These are phyloP conservation scores for Hypoxylon rubiginosum DNA, from an alignment of 2,329 filamentous ascomycete species.

Conservation along the genomic window DNA sequence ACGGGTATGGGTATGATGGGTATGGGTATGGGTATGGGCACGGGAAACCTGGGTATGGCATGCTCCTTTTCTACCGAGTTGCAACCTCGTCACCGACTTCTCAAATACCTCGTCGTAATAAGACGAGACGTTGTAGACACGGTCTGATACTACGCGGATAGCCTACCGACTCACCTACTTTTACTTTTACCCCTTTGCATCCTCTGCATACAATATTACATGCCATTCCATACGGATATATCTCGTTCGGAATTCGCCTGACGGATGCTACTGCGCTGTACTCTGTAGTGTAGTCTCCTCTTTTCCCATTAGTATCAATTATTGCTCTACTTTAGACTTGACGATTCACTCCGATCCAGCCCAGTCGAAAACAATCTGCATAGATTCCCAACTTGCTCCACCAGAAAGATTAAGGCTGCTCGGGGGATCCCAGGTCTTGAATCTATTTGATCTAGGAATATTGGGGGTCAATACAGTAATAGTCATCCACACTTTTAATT, in stretches of 20 bases:
- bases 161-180: not conserved
- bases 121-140: constrained; percentile 9
- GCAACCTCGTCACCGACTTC: constrained; percentile 15
- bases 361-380: constrained; percentile 42
- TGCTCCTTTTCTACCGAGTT: constrained; percentile 20
- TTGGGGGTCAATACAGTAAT: constrained; percentile 43
- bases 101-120: constrained; percentile 15
- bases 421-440: constrained; percentile 24
- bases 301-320: constrained; percentile 35
- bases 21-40: not conserved
- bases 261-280: constrained; percentile 8
- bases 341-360: constrained; percentile 36
- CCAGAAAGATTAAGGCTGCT: constrained; percentile 28
- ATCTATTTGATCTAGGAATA: constrained; percentile 19
- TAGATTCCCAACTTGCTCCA: constrained; percentile 19
- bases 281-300: constrained; percentile 24
- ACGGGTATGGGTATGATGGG: not conserved
- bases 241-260: constrained; percentile 36
- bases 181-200: not conserved
- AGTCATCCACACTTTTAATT: constrained; percentile 29
- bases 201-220: not conserved
- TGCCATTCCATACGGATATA: constrained; percentile 3
- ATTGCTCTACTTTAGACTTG: constrained; percentile 21
- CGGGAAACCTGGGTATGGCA: not conserved
- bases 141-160: not conserved